Conservation (phyloP, 768 basidiomycete genomes). For the Mycena galericulata region DNA sequence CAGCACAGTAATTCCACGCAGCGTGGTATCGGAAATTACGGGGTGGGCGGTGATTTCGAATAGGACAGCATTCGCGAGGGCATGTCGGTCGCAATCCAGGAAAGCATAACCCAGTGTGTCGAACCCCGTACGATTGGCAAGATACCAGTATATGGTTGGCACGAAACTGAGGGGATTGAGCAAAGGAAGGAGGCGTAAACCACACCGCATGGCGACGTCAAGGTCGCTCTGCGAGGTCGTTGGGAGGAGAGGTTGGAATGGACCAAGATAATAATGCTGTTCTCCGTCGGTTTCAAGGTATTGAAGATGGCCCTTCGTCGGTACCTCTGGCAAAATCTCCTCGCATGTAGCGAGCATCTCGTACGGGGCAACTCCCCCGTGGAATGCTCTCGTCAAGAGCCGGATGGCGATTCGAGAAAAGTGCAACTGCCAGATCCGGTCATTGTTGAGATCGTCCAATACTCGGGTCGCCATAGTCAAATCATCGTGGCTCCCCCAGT, state of each 20-base stretch:
- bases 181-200: conserved; percentile 9
- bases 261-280: neutral
- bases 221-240: conserved; percentile 6
- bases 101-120: neutral
- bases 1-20: neutral
- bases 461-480: neutral
- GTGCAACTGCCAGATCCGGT: neutral
- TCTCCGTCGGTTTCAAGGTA: neutral
- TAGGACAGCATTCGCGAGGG: neutral
- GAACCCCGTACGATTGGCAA: neutral
- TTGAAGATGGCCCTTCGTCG: neutral
- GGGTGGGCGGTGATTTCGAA: neutral
- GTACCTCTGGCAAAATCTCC: neutral
- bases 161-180: neutral
- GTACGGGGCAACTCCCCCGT: neutral
- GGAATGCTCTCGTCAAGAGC: neutral
- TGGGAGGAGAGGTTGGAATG: neutral
- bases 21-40: neutral
- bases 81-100: neutral
- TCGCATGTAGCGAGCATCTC: neutral
- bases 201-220: conserved; percentile 9
- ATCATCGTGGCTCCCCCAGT: neutral
- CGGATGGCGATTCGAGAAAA: neutral
- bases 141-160: conserved; percentile 15
- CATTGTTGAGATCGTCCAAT: neutral